Evolutionary conservation across 75 land plant genomes (phyloP), one percentile per base, ranked within the genome.

Genomic region (Selaginella moellendorffii): DNA sequence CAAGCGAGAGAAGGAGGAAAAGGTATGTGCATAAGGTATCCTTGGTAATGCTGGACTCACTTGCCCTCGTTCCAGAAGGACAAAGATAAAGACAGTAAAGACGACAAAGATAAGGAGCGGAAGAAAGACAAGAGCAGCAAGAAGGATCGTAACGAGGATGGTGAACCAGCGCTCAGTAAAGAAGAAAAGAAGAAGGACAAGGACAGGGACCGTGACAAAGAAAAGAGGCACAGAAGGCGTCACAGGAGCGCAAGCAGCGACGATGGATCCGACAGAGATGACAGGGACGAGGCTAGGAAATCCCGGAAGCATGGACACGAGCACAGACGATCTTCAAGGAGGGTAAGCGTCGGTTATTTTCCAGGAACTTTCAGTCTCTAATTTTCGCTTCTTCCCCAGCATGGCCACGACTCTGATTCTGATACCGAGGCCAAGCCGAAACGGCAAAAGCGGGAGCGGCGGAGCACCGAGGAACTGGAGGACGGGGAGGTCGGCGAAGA

Each of bases 401-500:
- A 88, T 78, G 74, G 63, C 28, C 75, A 83, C 46, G 72, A 81
- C 10, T 71, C 88, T 2, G 91, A 83, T 1, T 92, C 97, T 46
- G 97, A 92, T 31, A 75, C 77, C 28, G 97, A 92, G 60, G 72
- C 64, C 52, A 79, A 77, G 66, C 95, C 83, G 56, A 91, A 85
- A 68, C 80, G 84, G 51, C 97, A 88, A 63, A 85, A 69, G 65
- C 71, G 83, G 74, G 90, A 83, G 52, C 69, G 82, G 25, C 84
- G 88, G 65, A 78, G 81, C 59, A 60, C 77, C 29, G 95, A 85
- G 67, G 97, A 92, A 62, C 85, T 92, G 73, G 97, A 92, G 69
- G 97, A 92, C 73, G 97, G 97, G 64, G 97, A 92, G 70, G 73
- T 83, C 63, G 97, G 97, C 60, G 95, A 85, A 71, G 97, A 87